A percentile compares a stretch with the other conserved stretches of the same genome.
Conservation (phyloP, 306 rosid species). For the Herpetospermum pedunculosum region DNA sequence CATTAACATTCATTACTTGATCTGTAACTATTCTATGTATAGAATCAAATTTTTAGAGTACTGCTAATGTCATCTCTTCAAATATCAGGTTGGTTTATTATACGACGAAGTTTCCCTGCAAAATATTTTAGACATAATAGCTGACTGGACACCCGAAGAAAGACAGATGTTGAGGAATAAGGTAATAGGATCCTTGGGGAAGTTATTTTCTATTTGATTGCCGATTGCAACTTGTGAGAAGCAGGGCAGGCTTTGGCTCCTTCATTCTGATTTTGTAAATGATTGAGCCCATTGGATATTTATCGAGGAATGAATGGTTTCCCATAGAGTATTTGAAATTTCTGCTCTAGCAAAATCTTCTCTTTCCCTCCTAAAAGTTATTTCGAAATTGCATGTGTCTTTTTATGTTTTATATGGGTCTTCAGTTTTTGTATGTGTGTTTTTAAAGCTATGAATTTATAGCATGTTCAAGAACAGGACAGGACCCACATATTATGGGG, state of each 20-base stretch:
- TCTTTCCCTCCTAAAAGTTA: background rate
- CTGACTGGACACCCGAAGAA: conserved; percentile 88
- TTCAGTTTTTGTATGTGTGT: background rate
- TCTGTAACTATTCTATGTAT: background rate
- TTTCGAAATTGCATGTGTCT: background rate
- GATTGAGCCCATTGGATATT: background rate
- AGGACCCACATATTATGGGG: background rate
- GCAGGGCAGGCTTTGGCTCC: background rate
- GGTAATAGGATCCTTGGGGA: conserved; percentile 33
- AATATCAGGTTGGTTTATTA: conserved; percentile 76
- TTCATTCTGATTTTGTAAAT: background rate
- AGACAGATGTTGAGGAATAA: conserved; percentile 82
- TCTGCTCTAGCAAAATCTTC: background rate
- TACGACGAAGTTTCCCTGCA: conserved; percentile 82
- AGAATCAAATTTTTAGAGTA: background rate
- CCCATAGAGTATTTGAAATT: background rate
- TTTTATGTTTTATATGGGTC: background rate
- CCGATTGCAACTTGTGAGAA: background rate
- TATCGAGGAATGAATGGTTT: background rate
- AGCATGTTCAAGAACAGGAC: background rate
- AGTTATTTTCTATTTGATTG: background rate
- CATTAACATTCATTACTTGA: background rate
- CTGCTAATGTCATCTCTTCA: conserved; percentile 13
- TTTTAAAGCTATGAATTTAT: background rate
- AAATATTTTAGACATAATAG: conserved; percentile 62